These are phyloP conservation scores for Pigoraptor vietnamica DNA, from an alignment of 78 protist genomes.

Conservation along the genomic window DNA sequence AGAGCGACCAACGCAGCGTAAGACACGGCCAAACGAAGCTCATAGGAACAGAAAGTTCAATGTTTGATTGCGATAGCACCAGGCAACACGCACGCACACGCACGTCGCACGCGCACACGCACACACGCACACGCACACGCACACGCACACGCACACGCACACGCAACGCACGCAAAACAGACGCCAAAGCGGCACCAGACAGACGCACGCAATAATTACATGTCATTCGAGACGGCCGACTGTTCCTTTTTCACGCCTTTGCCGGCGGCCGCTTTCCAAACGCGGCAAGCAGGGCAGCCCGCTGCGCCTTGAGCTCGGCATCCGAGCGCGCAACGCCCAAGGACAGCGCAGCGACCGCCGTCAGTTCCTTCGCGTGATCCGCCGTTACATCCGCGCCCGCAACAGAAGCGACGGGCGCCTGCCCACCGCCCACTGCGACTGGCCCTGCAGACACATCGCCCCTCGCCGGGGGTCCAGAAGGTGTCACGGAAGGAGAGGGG, in stretches of 20 bases:
- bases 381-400: not conserved
- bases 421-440: too few relatives aligned
- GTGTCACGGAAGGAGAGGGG: too few relatives aligned
- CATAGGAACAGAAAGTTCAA: too few relatives aligned
- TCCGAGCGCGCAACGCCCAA: not conserved
- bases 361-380: not conserved
- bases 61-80: too few relatives aligned
- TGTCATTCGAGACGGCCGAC: too few relatives aligned
- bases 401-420: not conserved
- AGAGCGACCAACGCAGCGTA: too few relatives aligned
- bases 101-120: not conserved
- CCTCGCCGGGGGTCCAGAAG: too few relatives aligned
- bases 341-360: not conserved
- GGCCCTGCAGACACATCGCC: too few relatives aligned
- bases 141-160: not conserved
- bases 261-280: too few relatives aligned
- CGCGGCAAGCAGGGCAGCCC: not conserved
- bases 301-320: not conserved
- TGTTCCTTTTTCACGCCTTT: too few relatives aligned
- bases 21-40: too few relatives aligned
- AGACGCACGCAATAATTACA: too few relatives aligned
- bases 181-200: not conserved
- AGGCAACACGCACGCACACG: not conserved
- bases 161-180: not conserved
- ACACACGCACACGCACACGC: not conserved